Base-by-base conservation (phyloP, 495 filamentous ascomycete species). In the Neurospora tetraspora region DNA sequence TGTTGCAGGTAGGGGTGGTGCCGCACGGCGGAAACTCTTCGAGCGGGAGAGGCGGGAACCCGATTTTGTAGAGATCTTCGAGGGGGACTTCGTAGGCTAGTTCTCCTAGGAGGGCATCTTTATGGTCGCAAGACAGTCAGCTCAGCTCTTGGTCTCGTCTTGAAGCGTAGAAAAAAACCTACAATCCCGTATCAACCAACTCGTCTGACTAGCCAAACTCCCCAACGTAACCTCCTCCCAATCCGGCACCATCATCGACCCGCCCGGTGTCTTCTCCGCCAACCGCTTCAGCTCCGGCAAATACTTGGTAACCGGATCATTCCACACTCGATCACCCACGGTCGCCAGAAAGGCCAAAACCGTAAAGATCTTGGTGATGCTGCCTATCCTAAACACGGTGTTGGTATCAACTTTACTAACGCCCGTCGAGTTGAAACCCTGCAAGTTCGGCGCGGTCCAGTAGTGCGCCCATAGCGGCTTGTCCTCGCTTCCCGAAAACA, bases 161-260 rank as follows among this genome's bases (percentile, higher is more conserved):
- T 34, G 31, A 34, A 34, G 31, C 31, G 31, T 34, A 5, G 31
- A 0, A 34, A 34, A 34, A 34, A 34, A 34, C 31, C 31, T 34
- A 34, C 81, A 83, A 34, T 83, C 81, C 70, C 85, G 79, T 31
- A 83, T 82, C 43, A 88, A 78, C 0, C 86, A 88, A 16, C 87
- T 81, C 37, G 85, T 80, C 73, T 89, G 88, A 59, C 81, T 85
- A 0, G 86, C 87, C 47, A 90, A 74, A 5, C 86, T 83, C 0
- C 87, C 85, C 14, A 89, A 79, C 0, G 87, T 89, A 39, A 89
- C 81, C 3, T 87, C 82, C 1, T 86, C 80, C 88, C 88, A 90
- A 23, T 83, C 80, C 8, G 86, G 75, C 5, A 76, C 76, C 36
- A 80, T 79, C 18, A 84, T 81, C 0, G 78, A 73, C 53, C 79